phyloP scores from a whole-genome alignment of 2,329 filamentous ascomycete species.

The Aspergillus melleus region DNA sequence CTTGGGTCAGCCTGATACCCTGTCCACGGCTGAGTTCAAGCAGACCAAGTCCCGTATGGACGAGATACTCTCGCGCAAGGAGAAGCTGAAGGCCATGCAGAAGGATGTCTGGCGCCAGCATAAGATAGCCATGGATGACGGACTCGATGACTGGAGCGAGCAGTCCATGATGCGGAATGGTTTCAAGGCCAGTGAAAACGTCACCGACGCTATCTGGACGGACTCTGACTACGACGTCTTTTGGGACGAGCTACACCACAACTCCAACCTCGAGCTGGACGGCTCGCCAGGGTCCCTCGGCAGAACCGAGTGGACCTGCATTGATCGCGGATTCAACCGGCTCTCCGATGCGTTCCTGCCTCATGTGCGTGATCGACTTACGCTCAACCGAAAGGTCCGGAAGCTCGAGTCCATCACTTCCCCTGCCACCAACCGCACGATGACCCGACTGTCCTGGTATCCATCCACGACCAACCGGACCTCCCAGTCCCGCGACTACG shows the following conservation, averaged over 20 bases:
- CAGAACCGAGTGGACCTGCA: conserved; percentile 28
- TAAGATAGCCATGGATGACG: conserved; percentile 23
- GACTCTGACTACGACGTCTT: conserved; percentile 34
- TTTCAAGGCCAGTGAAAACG: conserved; percentile 37
- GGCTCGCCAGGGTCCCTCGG: conserved; percentile 25
- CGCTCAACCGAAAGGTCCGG: conserved; percentile 25
- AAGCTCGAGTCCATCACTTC: conserved; percentile 19
- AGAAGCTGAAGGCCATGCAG: conserved; percentile 22
- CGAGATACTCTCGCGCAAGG: conserved; percentile 16
- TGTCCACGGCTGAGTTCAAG: conserved; percentile 13
- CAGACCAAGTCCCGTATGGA: conserved; percentile 17
- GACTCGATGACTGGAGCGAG: conserved; percentile 28
- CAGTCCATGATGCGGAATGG: conserved; percentile 32
- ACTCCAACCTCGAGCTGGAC: conserved; percentile 34
- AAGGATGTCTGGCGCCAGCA: conserved; percentile 24
- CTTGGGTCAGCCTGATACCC: conserved; percentile 16
- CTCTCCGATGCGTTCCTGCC: conserved; percentile 38
- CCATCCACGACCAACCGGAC: conserved; percentile 23
- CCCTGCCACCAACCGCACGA: conserved; percentile 8
- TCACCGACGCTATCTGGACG: conserved; percentile 38
- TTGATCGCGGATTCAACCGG: conserved; percentile 38
- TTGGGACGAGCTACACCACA: conserved; percentile 37
- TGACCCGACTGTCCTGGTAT: conserved; percentile 25
- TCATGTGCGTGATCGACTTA: conserved; percentile 27
- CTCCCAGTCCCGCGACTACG: conserved; percentile 33